Evolutionary conservation across 441 rosid genomes (phyloP), one percentile per base, ranked within the genome.

Genomic region (Melastoma candidum): DNA sequence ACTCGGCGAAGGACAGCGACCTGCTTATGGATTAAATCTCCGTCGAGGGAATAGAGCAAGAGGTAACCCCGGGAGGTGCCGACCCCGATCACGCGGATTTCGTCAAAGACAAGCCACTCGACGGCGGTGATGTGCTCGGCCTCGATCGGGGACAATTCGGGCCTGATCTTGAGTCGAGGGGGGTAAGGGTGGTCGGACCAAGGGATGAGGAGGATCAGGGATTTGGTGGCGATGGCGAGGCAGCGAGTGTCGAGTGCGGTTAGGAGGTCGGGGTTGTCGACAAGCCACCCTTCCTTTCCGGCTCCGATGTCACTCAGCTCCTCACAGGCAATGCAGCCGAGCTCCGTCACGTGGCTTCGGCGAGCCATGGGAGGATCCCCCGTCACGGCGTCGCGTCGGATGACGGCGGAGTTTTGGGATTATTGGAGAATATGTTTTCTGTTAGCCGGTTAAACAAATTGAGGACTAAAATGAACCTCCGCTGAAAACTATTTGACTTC

Each of bases 281-380:
- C 82, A 2, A 88, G 83, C 97, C 98, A 88, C 1, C 94, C 94
- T 69, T 92, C 97, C 60, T 81, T 78, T 2, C 98, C 95, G 8
- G 98, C 95, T 27, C 98, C 98, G 41, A 87, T 67, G n/a, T 87
- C 88, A 47, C 67, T 60, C 26, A 90, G 84, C 57, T 82, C 95
- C 39, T 73, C 80, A 65, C 85, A 74, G 17, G 94, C 95, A 54
- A 92, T 74, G 80, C 94, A 85, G 36, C 94, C 92, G 6, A 88
- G 78, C 59, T 87, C 94, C 61, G 86, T 82, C 70, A 77, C 61
- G 75, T 78, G 79, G 32, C 44, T 78, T 51, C 95, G 70, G 63
- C 78, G 85, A 54, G 77, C 65, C 89, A 78, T 83, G 46, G 27
- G 44, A 2, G 11, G 53, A 29, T 39, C 26, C 8, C 51, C 8